Conservation (phyloP, 2,329 filamentous ascomycete species). For the Aspergillus fructus region DNA sequence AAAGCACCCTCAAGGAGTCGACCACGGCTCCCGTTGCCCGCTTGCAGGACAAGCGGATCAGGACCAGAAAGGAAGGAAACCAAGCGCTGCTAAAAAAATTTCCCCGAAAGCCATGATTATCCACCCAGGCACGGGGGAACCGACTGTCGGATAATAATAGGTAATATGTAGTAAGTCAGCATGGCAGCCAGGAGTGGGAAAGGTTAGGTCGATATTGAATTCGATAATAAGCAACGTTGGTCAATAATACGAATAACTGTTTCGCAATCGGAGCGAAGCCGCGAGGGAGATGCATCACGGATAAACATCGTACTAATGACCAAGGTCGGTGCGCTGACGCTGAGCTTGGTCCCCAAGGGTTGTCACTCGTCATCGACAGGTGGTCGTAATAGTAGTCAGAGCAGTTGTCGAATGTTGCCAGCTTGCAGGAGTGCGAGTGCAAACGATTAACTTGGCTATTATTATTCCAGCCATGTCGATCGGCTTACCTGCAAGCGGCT, state of each 20-base stretch:
- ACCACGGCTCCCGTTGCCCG: background rate
- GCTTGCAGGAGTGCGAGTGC: background rate
- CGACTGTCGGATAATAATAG: background rate
- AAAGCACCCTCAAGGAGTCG: background rate
- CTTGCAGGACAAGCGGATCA: background rate
- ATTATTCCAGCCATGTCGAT: conserved; percentile 7
- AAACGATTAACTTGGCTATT: background rate
- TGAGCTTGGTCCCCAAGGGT: background rate
- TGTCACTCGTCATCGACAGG: background rate
- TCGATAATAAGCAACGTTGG: background rate
- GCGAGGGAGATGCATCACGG: background rate
- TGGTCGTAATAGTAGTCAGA: background rate
- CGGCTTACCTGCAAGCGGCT: conserved; percentile 9
- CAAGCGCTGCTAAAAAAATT: background rate
- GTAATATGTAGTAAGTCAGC: conserved; percentile 1
- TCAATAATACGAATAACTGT: background rate
- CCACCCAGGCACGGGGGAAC: background rate
- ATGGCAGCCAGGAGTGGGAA: background rate
- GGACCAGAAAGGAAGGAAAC: background rate
- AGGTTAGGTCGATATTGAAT: background rate
- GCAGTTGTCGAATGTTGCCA: background rate
- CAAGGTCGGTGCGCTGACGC: background rate
- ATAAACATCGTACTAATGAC: background rate
- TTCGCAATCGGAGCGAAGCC: background rate
- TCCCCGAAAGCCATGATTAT: conserved; percentile 5